These are phyloP conservation scores for Trypethelium eluteriae DNA, from an alignment of 495 filamentous ascomycete species.

Conservation along the genomic window DNA sequence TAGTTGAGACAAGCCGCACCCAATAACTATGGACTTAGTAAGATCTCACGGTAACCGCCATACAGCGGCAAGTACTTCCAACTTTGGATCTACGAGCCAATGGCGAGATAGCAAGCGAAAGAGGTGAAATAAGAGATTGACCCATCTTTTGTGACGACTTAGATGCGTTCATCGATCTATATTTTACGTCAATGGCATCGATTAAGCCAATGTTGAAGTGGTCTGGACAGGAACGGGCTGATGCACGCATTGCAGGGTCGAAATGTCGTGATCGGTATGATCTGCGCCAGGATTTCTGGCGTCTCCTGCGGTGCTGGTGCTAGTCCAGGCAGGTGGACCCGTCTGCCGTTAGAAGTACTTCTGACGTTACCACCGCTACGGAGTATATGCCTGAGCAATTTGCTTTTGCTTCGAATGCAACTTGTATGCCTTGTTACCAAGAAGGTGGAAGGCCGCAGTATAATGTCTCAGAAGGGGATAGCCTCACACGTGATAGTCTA, in stretches of 20 bases:
- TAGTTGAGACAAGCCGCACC: background rate
- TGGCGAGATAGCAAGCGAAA: background rate
- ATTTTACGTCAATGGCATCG: conserved; percentile 4
- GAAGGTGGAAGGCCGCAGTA: too few relatives aligned
- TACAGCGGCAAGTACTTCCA: background rate
- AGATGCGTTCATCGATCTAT: background rate
- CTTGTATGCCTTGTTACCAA: too few relatives aligned
- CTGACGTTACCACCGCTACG: too few relatives aligned
- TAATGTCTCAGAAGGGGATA: too few relatives aligned
- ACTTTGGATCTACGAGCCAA: background rate
- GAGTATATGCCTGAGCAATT: too few relatives aligned
- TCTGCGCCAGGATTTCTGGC: background rate
- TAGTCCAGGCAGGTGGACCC: background rate
- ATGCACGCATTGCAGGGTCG: background rate
- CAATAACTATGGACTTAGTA: background rate
- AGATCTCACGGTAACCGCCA: background rate
- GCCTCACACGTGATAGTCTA: too few relatives aligned
- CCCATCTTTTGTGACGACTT: too few relatives aligned
- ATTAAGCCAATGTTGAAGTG: background rate
- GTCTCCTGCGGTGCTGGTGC: background rate
- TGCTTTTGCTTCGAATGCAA: too few relatives aligned
- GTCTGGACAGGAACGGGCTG: background rate
- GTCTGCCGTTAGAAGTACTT: too few relatives aligned
- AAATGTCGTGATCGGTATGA: conserved; percentile 14
- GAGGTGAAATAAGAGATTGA: background rate